phyloP scores from a whole-genome alignment of 306 rosid genomes.

The Castanea crenata region DNA sequence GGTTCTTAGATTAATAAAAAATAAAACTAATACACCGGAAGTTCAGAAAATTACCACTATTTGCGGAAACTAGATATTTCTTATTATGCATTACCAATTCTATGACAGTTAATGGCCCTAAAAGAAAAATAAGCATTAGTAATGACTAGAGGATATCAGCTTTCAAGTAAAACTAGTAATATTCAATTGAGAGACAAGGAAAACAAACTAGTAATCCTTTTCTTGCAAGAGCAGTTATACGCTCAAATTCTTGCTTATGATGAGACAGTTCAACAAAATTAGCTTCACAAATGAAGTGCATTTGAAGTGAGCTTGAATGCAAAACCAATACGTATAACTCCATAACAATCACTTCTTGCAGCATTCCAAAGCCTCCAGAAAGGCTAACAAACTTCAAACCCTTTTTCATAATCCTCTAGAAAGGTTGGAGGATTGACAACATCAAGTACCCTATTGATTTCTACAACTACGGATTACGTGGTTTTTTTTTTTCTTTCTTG shows the following conservation, averaged over 20 bases:
- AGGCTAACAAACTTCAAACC: slow-evolving; percentile 56
- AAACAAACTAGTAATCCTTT: slow-evolving; percentile 72
- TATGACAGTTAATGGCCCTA: slow-evolving; percentile 60
- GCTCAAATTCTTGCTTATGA: slow-evolving; percentile 97
- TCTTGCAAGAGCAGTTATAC: slow-evolving; percentile 75
- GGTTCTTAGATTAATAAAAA: neutral
- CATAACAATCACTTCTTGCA: slow-evolving; percentile 91
- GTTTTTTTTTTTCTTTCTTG: slow-evolving; percentile 10
- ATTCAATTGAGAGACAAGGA: slow-evolving; percentile 7
- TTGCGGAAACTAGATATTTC: slow-evolving; percentile 23
- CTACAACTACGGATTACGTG: slow-evolving; percentile 24
- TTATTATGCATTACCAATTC: slow-evolving; percentile 57
- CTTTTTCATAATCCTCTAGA: slow-evolving; percentile 31
- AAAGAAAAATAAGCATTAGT: neutral
- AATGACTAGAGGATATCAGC: slow-evolving; percentile 6
- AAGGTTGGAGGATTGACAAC: slow-evolving; percentile 30
- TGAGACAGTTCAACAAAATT: slow-evolving; percentile 98
- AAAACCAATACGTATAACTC: slow-evolving; percentile 74
- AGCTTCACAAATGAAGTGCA: slow-evolving; percentile 47
- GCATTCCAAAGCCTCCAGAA: slow-evolving; percentile 99
- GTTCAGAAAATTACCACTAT: slow-evolving; percentile 45
- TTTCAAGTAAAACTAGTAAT: neutral
- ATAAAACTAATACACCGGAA: slow-evolving; percentile 12
- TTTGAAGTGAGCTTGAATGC: slow-evolving; percentile 17
- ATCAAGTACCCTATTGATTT: slow-evolving; percentile 33